Evolutionary conservation across 768 basidiomycete species (phyloP).

Genomic region (Podaxis sp.): DNA sequence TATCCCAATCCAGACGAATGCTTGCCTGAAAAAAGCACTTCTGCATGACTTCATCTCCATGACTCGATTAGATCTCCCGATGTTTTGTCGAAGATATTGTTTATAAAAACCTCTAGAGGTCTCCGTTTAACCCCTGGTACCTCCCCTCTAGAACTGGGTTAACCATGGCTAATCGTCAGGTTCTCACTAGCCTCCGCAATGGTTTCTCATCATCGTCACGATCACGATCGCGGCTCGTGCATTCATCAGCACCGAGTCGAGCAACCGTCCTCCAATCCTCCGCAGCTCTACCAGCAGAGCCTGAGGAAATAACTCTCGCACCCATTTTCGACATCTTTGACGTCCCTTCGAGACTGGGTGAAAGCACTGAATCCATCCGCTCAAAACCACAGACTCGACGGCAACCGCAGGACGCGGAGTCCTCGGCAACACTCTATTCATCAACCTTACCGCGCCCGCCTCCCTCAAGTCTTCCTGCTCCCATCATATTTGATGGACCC

Average conservation of each 20-base stretch:
- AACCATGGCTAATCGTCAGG: constrained; percentile 18
- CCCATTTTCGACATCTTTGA: constrained; percentile 55
- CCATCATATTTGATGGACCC: constrained; percentile 50
- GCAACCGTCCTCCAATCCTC: constrained; percentile 21
- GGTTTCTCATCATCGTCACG: constrained; percentile 20
- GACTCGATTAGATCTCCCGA: constrained; percentile 14
- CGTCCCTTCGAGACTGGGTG: constrained; percentile 40
- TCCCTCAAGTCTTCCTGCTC: constrained; percentile 40
- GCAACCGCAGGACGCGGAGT: constrained; percentile 4
- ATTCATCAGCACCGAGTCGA: constrained; percentile 25
- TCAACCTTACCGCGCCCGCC: constrained; percentile 21
- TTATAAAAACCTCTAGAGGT: constrained; percentile 5
- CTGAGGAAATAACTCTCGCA: constrained; percentile 27
- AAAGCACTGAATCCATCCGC: constrained; percentile 28
- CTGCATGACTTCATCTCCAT: constrained; percentile 10
- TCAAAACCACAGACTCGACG: constrained; percentile 13
- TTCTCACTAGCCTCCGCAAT: constrained; percentile 21
- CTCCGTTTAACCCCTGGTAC: constrained; percentile 1
- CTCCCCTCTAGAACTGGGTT: constrained; percentile 13
- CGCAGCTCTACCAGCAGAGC: constrained; percentile 18
- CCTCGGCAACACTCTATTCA: constrained; percentile 15
- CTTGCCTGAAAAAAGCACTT: constrained; percentile 5
- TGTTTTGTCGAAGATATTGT: constrained; percentile 3
- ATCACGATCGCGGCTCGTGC: constrained; percentile 23
- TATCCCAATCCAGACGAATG: constrained; percentile 1